Conservation (phyloP, 371 early-diverging fungal species). For the Actinomortierella ambigua region DNA sequence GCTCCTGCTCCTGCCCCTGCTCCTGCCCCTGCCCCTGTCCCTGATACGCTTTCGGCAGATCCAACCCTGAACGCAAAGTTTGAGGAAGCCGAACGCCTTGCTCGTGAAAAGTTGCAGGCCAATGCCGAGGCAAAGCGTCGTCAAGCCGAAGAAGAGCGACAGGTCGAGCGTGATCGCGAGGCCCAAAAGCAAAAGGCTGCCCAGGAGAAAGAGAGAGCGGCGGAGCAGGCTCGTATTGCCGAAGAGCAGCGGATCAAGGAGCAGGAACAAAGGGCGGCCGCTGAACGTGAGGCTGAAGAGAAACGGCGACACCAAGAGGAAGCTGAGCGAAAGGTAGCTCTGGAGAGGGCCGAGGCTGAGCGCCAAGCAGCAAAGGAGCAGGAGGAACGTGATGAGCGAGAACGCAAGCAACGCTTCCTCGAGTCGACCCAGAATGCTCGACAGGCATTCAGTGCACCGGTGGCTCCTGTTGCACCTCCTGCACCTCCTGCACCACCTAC, state of each 20-base stretch:
- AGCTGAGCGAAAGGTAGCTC: constrained; percentile 20
- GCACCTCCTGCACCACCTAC: constrained; percentile 9
- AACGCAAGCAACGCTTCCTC: constrained; percentile 33
- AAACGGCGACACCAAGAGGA: constrained; percentile 15
- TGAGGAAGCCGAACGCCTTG: constrained; percentile 37
- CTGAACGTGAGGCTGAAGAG: constrained; percentile 19
- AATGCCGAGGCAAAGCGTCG: constrained; percentile 45
- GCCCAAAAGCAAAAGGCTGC: constrained; percentile 14
- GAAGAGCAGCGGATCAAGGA: constrained; percentile 13
- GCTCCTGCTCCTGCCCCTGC: constrained; percentile 8
- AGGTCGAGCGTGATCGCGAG: constrained; percentile 29
- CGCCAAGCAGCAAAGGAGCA: constrained; percentile 40
- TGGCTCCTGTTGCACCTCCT: constrained; percentile 4
- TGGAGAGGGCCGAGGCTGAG: constrained; percentile 48
- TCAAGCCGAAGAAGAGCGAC: constrained; percentile 36
- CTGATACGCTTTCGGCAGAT: constrained; percentile 18
- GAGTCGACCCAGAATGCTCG: constrained; percentile 30
- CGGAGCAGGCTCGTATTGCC: constrained; percentile 1
- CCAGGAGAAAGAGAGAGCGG: constrained; percentile 3
- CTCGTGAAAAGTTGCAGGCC: constrained; percentile 37
- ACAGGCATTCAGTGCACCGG: constrained; percentile 16
- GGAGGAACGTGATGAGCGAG: constrained; percentile 47
- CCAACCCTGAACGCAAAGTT: constrained; percentile 26
- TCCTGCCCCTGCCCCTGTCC: neutral
- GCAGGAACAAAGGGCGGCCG: constrained; percentile 20